Percentiles rank a stretch among this genome's conserved stretches.
Evolutionary conservation across 2,329 filamentous ascomycete species (phyloP).

Genomic region (Penicillium sp.): DNA sequence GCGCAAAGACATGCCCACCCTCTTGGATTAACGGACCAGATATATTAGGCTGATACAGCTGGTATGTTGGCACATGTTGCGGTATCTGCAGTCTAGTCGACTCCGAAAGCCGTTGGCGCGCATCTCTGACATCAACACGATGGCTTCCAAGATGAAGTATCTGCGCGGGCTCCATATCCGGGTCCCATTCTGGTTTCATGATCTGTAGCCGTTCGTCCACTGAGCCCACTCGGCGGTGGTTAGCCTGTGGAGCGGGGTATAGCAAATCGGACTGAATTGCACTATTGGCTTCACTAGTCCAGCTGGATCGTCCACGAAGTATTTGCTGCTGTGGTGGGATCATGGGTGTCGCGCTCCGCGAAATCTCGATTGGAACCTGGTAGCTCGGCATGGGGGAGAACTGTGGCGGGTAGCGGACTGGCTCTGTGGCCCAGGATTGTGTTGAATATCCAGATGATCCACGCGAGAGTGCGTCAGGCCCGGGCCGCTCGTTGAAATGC

Average conservation of each 20-base stretch:
- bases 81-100: constrained; percentile 15
- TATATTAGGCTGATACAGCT: constrained; percentile 28
- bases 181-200: constrained; percentile 17
- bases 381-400: constrained; percentile 25
- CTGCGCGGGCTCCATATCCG: constrained; percentile 12
- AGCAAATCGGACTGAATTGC: constrained; percentile 20
- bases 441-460: constrained; percentile 34
- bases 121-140: constrained; percentile 31
- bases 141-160: constrained; percentile 28
- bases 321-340: constrained; percentile 17
- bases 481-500: constrained; percentile 29
- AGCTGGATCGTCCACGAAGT: constrained; percentile 20
- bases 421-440: constrained; percentile 40
- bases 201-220: constrained; percentile 20
- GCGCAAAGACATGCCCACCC: constrained; percentile 13
- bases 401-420: constrained; percentile 27
- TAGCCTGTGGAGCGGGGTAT: constrained; percentile 13
- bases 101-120: constrained; percentile 27
- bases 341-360: constrained; percentile 7
- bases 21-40: constrained; percentile 31
- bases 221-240: constrained; percentile 16
- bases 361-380: constrained; percentile 4
- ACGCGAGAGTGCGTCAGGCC: constrained; percentile 35
- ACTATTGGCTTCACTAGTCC: constrained; percentile 19
- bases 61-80: constrained; percentile 20